Percentiles rank a stretch among this genome's conserved stretches.
Evolutionary conservation across 164 flowering plant species (phyloP).

Genomic region (Magnolia officinalis): DNA sequence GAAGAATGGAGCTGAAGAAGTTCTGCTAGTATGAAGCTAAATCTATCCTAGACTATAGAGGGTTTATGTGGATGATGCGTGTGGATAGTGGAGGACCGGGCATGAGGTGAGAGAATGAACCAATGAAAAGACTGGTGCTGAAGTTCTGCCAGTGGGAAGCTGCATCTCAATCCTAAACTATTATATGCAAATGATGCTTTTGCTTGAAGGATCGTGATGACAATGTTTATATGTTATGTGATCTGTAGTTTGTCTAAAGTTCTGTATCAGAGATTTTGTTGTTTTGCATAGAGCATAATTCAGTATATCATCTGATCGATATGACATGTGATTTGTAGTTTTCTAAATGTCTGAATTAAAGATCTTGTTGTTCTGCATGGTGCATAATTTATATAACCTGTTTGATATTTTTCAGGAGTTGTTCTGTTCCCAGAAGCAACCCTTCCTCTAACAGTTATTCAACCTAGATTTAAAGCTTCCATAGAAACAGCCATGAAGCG

Average conservation of each 20-base stretch:
- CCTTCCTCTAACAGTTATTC: slow-evolving; percentile 77
- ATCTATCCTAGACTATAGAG: too few relatives aligned
- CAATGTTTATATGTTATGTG: too few relatives aligned
- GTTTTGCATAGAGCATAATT: not conserved
- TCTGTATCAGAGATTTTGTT: not conserved
- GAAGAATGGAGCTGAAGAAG: too few relatives aligned
- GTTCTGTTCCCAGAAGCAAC: slow-evolving; percentile 90
- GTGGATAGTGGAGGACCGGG: not conserved
- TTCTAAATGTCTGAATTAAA: not conserved
- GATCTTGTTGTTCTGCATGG: not conserved
- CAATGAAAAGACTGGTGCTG: not conserved
- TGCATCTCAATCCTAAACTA: not conserved
- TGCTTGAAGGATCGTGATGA: not conserved
- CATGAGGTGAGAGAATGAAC: not conserved
- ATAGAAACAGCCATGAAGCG: slow-evolving; percentile 66
- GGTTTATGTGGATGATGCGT: too few relatives aligned
- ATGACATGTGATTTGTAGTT: not conserved
- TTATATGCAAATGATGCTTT: too few relatives aligned
- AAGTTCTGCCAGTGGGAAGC: not conserved
- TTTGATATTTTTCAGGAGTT: slow-evolving; percentile 49
- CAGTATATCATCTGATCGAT: not conserved
- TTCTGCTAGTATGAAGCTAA: too few relatives aligned
- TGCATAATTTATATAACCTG: not conserved
- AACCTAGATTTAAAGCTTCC: slow-evolving; percentile 60
- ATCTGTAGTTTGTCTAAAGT: not conserved